Evolutionary conservation across 1,284 basidiomycete species (phyloP).

Genomic region (Salmacisia buchloeana): DNA sequence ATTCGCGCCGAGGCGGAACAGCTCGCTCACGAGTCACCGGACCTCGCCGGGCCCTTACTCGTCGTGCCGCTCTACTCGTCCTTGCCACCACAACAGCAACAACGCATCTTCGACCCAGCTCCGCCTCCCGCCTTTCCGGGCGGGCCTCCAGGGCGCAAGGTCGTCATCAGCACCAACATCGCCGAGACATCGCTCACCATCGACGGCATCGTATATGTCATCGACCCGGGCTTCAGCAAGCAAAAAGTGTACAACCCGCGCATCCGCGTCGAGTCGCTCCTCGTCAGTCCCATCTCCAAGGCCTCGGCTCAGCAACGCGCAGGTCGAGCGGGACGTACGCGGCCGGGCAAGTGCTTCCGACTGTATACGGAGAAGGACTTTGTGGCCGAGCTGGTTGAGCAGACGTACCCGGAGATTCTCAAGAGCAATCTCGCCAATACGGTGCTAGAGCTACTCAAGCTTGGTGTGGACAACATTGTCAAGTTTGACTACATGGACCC

Average conservation of each 20-base stretch:
- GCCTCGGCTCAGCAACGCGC: slow-evolving; percentile 93
- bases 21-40: slow-evolving; percentile 38
- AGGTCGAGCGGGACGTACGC: slow-evolving; percentile 89
- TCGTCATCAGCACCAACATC: slow-evolving; percentile 94
- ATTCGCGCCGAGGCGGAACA: slow-evolving; percentile 68
- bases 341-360: slow-evolving; percentile 95
- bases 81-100: slow-evolving; percentile 85
- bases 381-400: slow-evolving; percentile 76
- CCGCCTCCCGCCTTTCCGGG: slow-evolving; percentile 62
- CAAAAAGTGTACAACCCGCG: slow-evolving; percentile 96
- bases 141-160: slow-evolving; percentile 81
- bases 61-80: slow-evolving; percentile 92
- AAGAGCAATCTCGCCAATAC: slow-evolving; percentile 78
- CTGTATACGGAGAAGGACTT: slow-evolving; percentile 97
- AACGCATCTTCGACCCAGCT: slow-evolving; percentile 85
- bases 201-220: slow-evolving; percentile 97
- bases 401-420: slow-evolving; percentile 93
- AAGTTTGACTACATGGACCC: slow-evolving; percentile 72
- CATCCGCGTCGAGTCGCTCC: slow-evolving; percentile 87
- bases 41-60: slow-evolving; percentile 62
- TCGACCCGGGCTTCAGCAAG: slow-evolving; percentile 95
- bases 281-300: slow-evolving; percentile 93
- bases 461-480: slow-evolving; percentile 64
- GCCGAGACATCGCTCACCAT: slow-evolving; percentile 97
- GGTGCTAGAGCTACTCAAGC: slow-evolving; percentile 86